phyloP scores from a whole-genome alignment of 2,329 filamentous ascomycete species.

The Ophiostoma pallidulum region DNA sequence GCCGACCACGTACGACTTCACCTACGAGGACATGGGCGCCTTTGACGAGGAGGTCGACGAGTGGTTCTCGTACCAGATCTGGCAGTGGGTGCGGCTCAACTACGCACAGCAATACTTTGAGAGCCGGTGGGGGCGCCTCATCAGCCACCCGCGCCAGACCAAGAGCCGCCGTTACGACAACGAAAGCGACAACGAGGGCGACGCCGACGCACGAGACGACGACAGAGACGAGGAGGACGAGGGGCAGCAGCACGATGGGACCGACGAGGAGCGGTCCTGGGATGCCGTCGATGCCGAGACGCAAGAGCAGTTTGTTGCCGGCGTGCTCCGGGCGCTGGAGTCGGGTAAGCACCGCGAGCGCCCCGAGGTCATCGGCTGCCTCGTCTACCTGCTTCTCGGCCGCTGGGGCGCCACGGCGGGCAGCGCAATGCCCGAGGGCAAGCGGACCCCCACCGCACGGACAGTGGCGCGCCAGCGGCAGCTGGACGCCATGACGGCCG shows the following conservation, averaged over 20 bases:
- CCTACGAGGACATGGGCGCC: slow-evolving; percentile 61
- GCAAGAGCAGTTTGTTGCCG: slow-evolving; percentile 47
- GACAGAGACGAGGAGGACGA: slow-evolving; percentile 17
- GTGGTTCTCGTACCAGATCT: slow-evolving; percentile 90
- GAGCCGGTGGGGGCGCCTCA: slow-evolving; percentile 58
- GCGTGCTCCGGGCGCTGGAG: slow-evolving; percentile 37
- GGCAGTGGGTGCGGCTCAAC: slow-evolving; percentile 71
- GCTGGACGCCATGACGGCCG: slow-evolving; percentile 48
- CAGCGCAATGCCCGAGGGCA: slow-evolving; percentile 26
- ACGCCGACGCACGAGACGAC: neutral
- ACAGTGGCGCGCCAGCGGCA: slow-evolving; percentile 47
- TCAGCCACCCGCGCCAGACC: slow-evolving; percentile 20
- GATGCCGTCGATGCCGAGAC: slow-evolving; percentile 50
- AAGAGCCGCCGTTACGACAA: slow-evolving; percentile 33
- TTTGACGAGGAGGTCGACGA: slow-evolving; percentile 89
- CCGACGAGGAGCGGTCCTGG: slow-evolving; percentile 42
- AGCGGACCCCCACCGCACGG: slow-evolving; percentile 31
- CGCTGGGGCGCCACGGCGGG: slow-evolving; percentile 62
- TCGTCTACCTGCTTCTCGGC: slow-evolving; percentile 56
- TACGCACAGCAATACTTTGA: slow-evolving; percentile 70
- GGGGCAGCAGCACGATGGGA: slow-evolving; percentile 28
- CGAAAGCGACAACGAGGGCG: slow-evolving; percentile 12
- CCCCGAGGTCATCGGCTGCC: slow-evolving; percentile 44
- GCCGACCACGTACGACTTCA: slow-evolving; percentile 74
- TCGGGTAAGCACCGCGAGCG: slow-evolving; percentile 30